These are phyloP conservation scores for Boletus mariae DNA, from an alignment of 1,284 basidiomycete genomes.

Conservation along the genomic window DNA sequence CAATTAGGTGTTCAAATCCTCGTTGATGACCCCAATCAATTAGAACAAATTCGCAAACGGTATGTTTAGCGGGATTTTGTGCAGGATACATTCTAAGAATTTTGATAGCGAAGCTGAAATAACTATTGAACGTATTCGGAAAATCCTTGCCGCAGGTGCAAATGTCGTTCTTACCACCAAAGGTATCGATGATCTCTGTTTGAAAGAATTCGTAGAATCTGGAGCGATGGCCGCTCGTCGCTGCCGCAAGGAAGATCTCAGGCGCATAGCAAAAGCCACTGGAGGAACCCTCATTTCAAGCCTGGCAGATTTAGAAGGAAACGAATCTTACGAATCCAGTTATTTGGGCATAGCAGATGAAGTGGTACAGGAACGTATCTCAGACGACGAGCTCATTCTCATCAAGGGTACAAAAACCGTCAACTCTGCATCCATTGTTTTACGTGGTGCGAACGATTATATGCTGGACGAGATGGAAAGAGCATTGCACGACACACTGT, in stretches of 20 bases:
- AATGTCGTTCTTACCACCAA: conserved; percentile 98
- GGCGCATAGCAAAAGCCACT: conserved; percentile 96
- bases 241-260: conserved; percentile 96
- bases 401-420: conserved; percentile 98
- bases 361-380: conserved; percentile 94
- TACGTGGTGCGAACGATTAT: conserved; percentile 98
- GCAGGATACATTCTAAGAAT: conserved; percentile 4
- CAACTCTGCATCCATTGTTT: conserved; percentile 87
- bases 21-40: conserved; percentile 94
- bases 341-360: conserved; percentile 92
- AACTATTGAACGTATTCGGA: conserved; percentile 92
- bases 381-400: conserved; percentile 98
- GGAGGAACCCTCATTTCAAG: conserved; percentile 93
- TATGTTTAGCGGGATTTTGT: conserved; percentile 32
- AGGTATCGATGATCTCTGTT: conserved; percentile 96
- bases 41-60: conserved; percentile 95
- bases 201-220: conserved; percentile 99
- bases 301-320: conserved; percentile 95
- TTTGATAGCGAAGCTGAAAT: conserved; percentile 86
- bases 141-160: conserved; percentile 93
- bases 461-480: conserved; percentile 99
- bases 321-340: conserved; percentile 94
- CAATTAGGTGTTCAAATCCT: conserved; percentile 97
- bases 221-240: conserved; percentile 98
- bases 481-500: conserved; percentile 91